phyloP scores from a whole-genome alignment of 2,329 filamentous ascomycete genomes.

The Coniochaeta ligniaria region DNA sequence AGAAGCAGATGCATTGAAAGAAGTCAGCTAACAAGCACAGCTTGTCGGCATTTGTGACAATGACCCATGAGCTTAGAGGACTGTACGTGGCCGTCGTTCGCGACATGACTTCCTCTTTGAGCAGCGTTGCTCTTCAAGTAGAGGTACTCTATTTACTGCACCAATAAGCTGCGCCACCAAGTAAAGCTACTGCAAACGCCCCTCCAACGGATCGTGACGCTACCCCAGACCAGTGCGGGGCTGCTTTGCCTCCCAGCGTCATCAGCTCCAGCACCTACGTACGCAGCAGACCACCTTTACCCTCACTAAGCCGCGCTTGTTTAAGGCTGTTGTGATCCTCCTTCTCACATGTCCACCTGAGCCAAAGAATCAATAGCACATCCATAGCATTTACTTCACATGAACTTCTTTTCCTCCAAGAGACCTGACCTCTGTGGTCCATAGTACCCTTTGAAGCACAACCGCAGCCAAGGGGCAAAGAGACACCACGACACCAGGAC shows the following conservation, averaged over 20 bases:
- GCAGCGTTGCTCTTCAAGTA: no score
- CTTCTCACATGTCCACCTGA: background rate
- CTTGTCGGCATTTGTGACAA: no score
- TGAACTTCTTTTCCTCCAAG: background rate
- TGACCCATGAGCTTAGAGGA: no score
- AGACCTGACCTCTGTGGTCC: background rate
- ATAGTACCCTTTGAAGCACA: background rate
- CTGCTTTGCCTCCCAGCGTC: background rate
- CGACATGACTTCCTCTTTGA: no score
- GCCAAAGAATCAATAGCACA: background rate
- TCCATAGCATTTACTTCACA: background rate
- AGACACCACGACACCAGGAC: background rate
- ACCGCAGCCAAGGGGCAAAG: background rate
- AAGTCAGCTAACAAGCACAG: background rate
- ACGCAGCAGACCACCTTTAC: background rate
- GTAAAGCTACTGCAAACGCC: background rate
- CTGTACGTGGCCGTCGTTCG: no score
- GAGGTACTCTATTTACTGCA: no score
- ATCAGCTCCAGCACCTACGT: background rate
- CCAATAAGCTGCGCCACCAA: no score
- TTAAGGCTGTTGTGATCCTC: background rate
- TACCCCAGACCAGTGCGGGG: background rate
- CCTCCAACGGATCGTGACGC: background rate
- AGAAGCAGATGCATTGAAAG: background rate
- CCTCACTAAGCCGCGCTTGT: background rate